phyloP scores from a whole-genome alignment of 257 asterid genomes.

The Mitragyna speciosa region DNA sequence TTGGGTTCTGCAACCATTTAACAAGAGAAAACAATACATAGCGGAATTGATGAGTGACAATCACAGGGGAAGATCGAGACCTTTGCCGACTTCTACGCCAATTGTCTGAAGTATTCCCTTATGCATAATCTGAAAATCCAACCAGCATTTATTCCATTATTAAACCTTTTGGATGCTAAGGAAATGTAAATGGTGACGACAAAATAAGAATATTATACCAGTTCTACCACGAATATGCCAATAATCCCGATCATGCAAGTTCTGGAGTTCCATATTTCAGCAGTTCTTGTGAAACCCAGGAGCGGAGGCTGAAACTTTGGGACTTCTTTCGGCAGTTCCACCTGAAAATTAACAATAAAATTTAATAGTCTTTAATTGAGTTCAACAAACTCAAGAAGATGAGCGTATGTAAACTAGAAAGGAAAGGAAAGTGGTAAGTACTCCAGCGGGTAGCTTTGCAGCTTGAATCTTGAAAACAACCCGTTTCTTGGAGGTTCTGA shows the following conservation, averaged over 20 bases:
- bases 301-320: slow-evolving; percentile 71
- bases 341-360: slow-evolving; percentile 28
- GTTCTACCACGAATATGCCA: slow-evolving; percentile 72
- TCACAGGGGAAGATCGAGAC: slow-evolving; percentile 89
- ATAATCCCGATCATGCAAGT: slow-evolving; percentile 82
- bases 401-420: background rate
- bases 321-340: slow-evolving; percentile 64
- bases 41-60: background rate
- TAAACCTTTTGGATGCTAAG: background rate
- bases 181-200: background rate
- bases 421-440: slow-evolving; percentile 14
- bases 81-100: slow-evolving; percentile 89
- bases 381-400: background rate
- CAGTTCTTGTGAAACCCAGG: slow-evolving; percentile 75
- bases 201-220: slow-evolving; percentile 35
- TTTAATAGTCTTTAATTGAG: no score
- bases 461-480: slow-evolving; percentile 56
- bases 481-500: slow-evolving; percentile 21
- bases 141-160: background rate
- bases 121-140: slow-evolving; percentile 60
- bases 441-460: slow-evolving; percentile 83
- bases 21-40: background rate
- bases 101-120: slow-evolving; percentile 76
- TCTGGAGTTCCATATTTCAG: slow-evolving; percentile 90
- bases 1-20: background rate